Conservation (phyloP, 257 asterid species). For the Plantago ovata region DNA sequence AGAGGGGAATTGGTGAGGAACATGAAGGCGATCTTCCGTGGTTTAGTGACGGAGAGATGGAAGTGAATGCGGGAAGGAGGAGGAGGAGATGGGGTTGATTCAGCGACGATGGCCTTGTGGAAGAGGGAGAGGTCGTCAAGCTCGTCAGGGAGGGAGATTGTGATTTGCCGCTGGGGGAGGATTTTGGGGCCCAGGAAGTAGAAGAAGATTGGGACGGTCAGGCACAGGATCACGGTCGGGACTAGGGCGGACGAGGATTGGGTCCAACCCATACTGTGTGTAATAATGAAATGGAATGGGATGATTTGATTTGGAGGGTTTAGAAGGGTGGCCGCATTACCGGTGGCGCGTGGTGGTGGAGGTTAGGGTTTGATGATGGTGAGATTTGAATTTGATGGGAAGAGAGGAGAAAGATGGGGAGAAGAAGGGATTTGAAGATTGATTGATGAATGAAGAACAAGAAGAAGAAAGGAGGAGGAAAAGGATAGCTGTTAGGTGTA, state of each 20-base stretch:
- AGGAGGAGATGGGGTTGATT: constrained; percentile 34
- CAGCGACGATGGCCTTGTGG: constrained; percentile 68
- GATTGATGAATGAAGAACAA: not conserved
- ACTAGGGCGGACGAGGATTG: constrained; percentile 50
- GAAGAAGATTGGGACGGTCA: constrained; percentile 53
- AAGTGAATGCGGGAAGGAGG: constrained; percentile 59
- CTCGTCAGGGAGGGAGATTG: constrained; percentile 75
- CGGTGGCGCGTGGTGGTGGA: not conserved
- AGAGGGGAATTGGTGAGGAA: constrained; percentile 78
- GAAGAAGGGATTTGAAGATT: not conserved
- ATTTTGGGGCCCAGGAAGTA: constrained; percentile 55
- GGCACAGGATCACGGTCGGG: constrained; percentile 61
- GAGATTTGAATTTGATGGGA: not conserved
- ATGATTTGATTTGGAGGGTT: not conserved
- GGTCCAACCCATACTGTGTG: too few relatives aligned
- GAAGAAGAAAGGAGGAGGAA: not conserved
- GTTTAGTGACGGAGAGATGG: constrained; percentile 61
- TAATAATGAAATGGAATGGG: not conserved
- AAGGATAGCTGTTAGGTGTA: too few relatives aligned
- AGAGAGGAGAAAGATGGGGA: not conserved
- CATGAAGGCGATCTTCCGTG: constrained; percentile 83
- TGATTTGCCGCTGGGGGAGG: constrained; percentile 63
- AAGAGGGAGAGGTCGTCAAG: constrained; percentile 86
- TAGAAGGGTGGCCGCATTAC: too few relatives aligned
- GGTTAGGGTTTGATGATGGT: not conserved